Evolutionary conservation across 352 stramenopile species (phyloP), one percentile per base, ranked within the genome.

Genomic region (Phytopythium vexans): DNA sequence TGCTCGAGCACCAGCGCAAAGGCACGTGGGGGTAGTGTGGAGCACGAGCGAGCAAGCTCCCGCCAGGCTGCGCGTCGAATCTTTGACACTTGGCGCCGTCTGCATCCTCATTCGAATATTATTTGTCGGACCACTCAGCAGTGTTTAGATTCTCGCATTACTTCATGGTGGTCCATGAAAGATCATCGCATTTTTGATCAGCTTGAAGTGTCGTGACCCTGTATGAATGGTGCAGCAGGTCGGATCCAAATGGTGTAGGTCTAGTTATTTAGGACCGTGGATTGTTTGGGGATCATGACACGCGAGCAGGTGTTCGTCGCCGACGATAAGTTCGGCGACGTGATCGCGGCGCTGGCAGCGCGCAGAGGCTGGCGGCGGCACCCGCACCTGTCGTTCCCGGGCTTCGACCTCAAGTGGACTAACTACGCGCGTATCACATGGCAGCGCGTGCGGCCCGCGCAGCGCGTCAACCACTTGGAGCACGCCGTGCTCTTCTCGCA

Each of bases 341-440:
- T 83, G 37, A 71, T 79, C 33, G 58, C 55, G 35, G 50, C 55
- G 54, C 64, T 82, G 14, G 43, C 70, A 40, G 49, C 57, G 33
- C 62, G 62, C 33, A 70, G 55, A 7, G 62, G 58, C 10, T 88
- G 80, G 78, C 61, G 37, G 11, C 72, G 75, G n/a, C 77, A 84
- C 33, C 64, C 72, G 33, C 77, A 88, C 54, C 53, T 73, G 4
- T 58, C 69, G 34, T 88, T 85, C 54, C 82, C 82, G 1, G 73
- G 68, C 48, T 82, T 72, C 40, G 60, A 70, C 15, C 66, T 92
- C 14, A 80, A 82, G 45, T 90, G 75, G 73, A 70, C 68, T 52
- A 90, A 90, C 67, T 92, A 92, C 74, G 46, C 58, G 32, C 77
- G 72, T 52, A 70, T 92, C 54, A 44, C 60, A 57, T 92, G 82